A percentile compares a stretch with the other conserved stretches of the same genome.
Conservation (phyloP, 495 filamentous ascomycete genomes). For the Trichoderma gamsii region DNA sequence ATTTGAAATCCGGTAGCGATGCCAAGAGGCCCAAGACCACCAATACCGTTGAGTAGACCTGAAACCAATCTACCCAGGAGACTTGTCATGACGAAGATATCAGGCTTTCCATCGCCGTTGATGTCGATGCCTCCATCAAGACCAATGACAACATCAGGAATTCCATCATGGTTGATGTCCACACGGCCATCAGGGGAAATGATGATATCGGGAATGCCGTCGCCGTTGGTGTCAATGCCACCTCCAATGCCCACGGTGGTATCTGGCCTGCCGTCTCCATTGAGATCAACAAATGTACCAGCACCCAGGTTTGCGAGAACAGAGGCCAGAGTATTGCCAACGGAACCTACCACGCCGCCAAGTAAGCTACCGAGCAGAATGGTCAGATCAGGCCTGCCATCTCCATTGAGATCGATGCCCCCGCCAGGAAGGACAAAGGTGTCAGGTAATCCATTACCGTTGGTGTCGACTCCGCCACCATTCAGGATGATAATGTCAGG, state of each 20-base stretch:
- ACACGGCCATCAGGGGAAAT: background rate
- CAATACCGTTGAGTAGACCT: background rate
- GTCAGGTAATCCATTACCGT: background rate
- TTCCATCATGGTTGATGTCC: background rate
- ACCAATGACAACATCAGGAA: background rate
- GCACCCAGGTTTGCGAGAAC: background rate
- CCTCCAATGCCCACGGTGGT: background rate
- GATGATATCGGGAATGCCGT: background rate
- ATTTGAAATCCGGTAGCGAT: background rate
- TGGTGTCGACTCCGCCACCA: background rate
- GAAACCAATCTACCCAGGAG: background rate
- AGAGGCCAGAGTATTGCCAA: too few species aligned
- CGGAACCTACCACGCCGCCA: too few species aligned
- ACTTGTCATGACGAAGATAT: background rate
- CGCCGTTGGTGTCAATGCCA: background rate
- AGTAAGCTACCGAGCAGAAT: background rate
- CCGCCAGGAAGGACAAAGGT: background rate
- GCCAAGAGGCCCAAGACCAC: background rate
- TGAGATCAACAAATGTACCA: background rate
- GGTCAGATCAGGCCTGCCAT: background rate
- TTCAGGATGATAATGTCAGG: background rate
- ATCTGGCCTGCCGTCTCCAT: background rate
- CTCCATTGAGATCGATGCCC: constrained; percentile 1
- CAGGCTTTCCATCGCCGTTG: background rate
- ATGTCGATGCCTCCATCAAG: background rate